Evolutionary conservation across 2,329 filamentous ascomycete species (phyloP).

Genomic region (Cladorrhinum sp.): DNA sequence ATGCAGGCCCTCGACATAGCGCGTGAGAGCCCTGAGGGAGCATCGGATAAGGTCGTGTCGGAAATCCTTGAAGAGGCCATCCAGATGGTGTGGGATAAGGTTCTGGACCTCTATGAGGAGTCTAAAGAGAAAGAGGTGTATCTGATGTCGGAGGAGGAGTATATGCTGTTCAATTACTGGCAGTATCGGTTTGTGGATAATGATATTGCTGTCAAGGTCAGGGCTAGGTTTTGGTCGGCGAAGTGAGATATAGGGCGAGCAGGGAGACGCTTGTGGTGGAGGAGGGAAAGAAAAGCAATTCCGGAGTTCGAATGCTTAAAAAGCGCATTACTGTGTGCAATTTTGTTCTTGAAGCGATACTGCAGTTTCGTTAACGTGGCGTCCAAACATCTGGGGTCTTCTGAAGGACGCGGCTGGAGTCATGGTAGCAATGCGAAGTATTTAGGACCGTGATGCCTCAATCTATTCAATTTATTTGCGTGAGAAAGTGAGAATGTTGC

Average conservation of each 20-base stretch:
- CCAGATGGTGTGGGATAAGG: constrained; percentile 62
- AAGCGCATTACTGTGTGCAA: no score
- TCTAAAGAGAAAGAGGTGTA: constrained; percentile 57
- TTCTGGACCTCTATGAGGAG: constrained; percentile 50
- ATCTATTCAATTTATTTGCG: no score
- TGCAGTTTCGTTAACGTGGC: no score
- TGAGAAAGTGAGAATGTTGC: no score
- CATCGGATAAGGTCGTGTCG: constrained; percentile 59
- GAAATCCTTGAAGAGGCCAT: constrained; percentile 65
- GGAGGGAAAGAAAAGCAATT: not conserved
- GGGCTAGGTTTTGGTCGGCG: constrained; percentile 48
- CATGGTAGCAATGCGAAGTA: no score
- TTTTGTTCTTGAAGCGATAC: no score
- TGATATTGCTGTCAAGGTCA: constrained; percentile 45
- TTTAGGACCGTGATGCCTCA: no score
- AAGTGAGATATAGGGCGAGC: not conserved
- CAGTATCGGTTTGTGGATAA: constrained; percentile 61
- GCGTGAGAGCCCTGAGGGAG: constrained; percentile 66
- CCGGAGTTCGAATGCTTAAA: not conserved
- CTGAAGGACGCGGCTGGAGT: no score
- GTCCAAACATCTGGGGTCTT: no score
- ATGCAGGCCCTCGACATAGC: constrained; percentile 71
- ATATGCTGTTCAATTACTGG: constrained; percentile 84
- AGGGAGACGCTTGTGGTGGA: not conserved
- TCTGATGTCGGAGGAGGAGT: constrained; percentile 72